Evolutionary conservation across 2,329 filamentous ascomycete species (phyloP).

Genomic region (Penicillium sp.): DNA sequence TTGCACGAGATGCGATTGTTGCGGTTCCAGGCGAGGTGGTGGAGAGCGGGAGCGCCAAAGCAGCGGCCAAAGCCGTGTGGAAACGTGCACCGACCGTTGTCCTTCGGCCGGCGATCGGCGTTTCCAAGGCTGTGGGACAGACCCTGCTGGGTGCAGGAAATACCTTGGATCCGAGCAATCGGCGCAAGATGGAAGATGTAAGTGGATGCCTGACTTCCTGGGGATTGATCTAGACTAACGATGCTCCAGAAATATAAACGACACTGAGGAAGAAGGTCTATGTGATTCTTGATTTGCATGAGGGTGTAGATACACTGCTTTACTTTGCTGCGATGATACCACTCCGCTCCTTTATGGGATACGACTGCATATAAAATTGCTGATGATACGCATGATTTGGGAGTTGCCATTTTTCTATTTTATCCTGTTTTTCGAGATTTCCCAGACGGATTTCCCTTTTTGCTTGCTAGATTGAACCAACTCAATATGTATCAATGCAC

Average conservation of each 20-base stretch:
- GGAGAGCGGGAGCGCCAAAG: constrained; percentile 75
- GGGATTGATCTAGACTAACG: constrained; percentile 5
- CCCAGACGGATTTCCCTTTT: neutral
- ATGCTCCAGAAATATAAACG: constrained; percentile 42
- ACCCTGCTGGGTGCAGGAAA: constrained; percentile 90
- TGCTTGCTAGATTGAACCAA: neutral
- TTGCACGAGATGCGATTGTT: constrained; percentile 86
- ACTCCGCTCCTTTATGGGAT: constrained; percentile 3
- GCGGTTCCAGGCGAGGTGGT: constrained; percentile 88
- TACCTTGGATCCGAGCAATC: constrained; percentile 75
- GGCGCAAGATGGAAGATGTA: constrained; percentile 81
- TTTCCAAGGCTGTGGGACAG: constrained; percentile 80
- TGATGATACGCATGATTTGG: constrained; percentile 8
- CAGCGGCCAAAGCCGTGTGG: constrained; percentile 71
- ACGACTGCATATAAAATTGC: constrained; percentile 12
- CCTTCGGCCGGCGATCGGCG: constrained; percentile 82
- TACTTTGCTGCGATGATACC: constrained; percentile 15
- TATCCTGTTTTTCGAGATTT: neutral
- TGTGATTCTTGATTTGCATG: neutral
- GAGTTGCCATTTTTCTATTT: neutral
- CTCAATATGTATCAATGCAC: neutral
- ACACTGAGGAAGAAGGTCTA: constrained; percentile 23
- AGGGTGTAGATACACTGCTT: constrained; percentile 8
- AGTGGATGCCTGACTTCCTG: constrained; percentile 43
- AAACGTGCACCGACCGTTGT: constrained; percentile 88